Evolutionary conservation across 305 asterid genomes (phyloP).

Genomic region (Coffea humblotiana): DNA sequence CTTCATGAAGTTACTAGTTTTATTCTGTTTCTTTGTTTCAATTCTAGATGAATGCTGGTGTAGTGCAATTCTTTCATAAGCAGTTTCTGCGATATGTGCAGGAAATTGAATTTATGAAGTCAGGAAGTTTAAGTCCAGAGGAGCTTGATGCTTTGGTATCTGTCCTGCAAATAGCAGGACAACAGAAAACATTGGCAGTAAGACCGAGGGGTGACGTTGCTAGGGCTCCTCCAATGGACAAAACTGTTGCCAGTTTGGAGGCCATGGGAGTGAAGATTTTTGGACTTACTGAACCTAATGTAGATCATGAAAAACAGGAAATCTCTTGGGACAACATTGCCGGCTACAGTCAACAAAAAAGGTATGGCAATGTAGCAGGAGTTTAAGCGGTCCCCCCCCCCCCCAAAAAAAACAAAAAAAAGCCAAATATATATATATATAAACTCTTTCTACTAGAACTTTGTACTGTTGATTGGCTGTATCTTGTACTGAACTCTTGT

Average conservation of each 20-base stretch:
- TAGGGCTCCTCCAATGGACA: constrained; percentile 43
- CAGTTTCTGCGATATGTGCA: constrained; percentile 34
- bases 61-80: constrained; percentile 5
- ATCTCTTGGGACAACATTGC: constrained; percentile 97
- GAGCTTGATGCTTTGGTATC: constrained; percentile 91
- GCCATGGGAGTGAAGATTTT: constrained; percentile 85
- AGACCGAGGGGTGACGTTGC: constrained; percentile 49
- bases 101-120: constrained; percentile 97
- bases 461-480: neutral
- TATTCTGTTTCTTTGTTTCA: neutral
- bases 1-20: constrained; percentile 17
- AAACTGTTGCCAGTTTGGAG: constrained; percentile 71
- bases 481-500: neutral
- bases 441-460: neutral
- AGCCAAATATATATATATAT: too few relatives aligned
- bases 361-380: constrained; percentile 36
- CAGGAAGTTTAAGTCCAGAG: constrained; percentile 68
- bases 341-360: constrained; percentile 82
- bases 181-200: constrained; percentile 41
- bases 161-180: constrained; percentile 64
- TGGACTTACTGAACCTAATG: constrained; percentile 57
- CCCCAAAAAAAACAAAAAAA: too few relatives aligned
- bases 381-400: neutral
- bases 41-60: neutral
- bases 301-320: constrained; percentile 44